Conservation (phyloP, 2,329 filamentous ascomycete genomes). For the Pseudogymnoascus sp. region DNA sequence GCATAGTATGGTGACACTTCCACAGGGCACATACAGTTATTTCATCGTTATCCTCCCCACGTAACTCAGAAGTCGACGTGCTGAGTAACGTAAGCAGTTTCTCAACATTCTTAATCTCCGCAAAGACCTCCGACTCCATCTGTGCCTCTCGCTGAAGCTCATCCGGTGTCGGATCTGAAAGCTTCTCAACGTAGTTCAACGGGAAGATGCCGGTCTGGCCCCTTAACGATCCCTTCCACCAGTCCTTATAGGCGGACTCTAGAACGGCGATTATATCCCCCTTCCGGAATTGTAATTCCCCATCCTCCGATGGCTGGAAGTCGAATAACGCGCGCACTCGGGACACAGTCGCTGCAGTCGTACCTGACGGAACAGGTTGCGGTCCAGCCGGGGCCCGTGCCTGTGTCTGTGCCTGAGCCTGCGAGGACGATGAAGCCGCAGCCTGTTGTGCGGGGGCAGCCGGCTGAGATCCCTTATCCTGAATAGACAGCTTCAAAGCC, state of each 20-base stretch:
- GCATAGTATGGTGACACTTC: constrained; percentile 13
- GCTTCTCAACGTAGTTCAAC: constrained; percentile 96
- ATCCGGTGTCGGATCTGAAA: constrained; percentile 87
- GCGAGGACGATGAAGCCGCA: constrained; percentile 30
- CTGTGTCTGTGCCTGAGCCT: constrained; percentile 32
- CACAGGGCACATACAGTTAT: constrained; percentile 57
- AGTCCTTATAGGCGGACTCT: constrained; percentile 97
- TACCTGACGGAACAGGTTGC: constrained; percentile 64
- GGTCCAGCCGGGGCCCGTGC: constrained; percentile 34
- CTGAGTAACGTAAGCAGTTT: constrained; percentile 83
- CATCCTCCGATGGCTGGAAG: constrained; percentile 87
- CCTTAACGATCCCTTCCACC: constrained; percentile 94
- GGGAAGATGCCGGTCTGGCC: constrained; percentile 97
- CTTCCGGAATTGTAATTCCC: constrained; percentile 92
- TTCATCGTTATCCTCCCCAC: constrained; percentile 92
- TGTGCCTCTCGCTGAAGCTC: constrained; percentile 92
- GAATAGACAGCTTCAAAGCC: constrained; percentile 83
- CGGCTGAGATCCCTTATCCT: constrained; percentile 67
- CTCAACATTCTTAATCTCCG: constrained; percentile 69
- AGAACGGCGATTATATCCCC: constrained; percentile 95
- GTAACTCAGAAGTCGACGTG: constrained; percentile 69
- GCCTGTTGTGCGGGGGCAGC: constrained; percentile 30
- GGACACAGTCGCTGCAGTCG: constrained; percentile 92
- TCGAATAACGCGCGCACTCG: constrained; percentile 89
- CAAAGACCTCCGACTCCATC: constrained; percentile 79